These are phyloP conservation scores for Allodekkera sacchari DNA, from an alignment of 805 yeast species.

Conservation along the genomic window DNA sequence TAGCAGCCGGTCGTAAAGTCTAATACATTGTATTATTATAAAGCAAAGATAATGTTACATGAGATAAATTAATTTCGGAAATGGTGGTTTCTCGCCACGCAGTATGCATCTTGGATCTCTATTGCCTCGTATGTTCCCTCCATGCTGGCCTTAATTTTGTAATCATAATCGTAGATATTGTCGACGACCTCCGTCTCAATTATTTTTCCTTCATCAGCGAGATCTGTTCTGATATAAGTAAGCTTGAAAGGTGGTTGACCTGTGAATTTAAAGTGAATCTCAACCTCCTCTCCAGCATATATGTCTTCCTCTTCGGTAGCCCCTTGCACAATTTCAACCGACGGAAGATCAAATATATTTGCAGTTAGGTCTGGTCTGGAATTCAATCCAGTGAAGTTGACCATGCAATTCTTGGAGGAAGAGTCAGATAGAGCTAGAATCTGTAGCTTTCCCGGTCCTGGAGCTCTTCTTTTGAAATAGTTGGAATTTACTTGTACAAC, in stretches of 20 bases:
- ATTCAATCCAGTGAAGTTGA: constrained; percentile 33
- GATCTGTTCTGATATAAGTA: constrained; percentile 65
- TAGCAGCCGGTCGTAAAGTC: no score
- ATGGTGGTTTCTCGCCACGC: constrained; percentile 36
- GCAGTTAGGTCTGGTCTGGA: constrained; percentile 23
- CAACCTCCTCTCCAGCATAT: constrained; percentile 92
- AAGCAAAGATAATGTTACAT: no score
- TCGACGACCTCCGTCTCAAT: constrained; percentile 54
- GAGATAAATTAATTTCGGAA: no score
- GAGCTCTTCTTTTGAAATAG: constrained; percentile 58
- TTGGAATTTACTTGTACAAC: constrained; percentile 37
- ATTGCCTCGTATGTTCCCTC: constrained; percentile 95
- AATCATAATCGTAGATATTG: constrained; percentile 59
- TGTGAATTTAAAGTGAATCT: constrained; percentile 67
- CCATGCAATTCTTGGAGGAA: constrained; percentile 61
- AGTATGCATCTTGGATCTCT: constrained; percentile 78
- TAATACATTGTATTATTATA: no score
- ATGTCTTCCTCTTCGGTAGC: constrained; percentile 67
- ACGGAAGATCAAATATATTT: constrained; percentile 42
- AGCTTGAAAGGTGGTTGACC: constrained; percentile 90
- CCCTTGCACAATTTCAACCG: constrained; percentile 83
- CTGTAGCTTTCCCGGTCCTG: constrained; percentile 69
- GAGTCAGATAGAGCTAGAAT: constrained; percentile 68
- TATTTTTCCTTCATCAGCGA: constrained; percentile 26
- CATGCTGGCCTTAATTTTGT: constrained; percentile 65